Base-by-base conservation (phyloP, 2,329 filamentous ascomycete species). In the Thyridium curvatum region DNA sequence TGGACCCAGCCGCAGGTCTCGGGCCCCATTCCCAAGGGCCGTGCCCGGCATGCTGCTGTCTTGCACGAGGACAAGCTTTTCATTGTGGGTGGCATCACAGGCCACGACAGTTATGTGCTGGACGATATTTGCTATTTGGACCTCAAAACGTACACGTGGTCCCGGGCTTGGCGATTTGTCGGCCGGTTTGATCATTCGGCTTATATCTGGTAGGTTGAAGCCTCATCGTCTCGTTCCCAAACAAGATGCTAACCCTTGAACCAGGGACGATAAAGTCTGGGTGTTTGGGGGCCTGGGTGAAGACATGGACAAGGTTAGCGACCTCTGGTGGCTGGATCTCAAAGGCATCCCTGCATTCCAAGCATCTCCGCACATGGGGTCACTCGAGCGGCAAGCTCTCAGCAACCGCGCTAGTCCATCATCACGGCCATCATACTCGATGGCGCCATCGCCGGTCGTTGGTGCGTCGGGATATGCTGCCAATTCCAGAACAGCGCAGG, bases 51-150 rank as follows among this genome's bases (percentile, higher is more conserved):
- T 67, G 90, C 93, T 4, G 88, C 93, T 10, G 87, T 96, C 17
- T 77, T 98, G 26, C 85, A 97, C 57, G 90, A 98, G 54, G 91
- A 98, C 64, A 97, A 95, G 57, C 71, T 98, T 8, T 98, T 96
- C 57, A 84, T 98, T 44, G 82, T 94, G 42, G 93, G 93, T 41
- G 93, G 93, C n/a, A 87, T 97, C 51, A 94, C 89, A 5, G 91
- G 90, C 3, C 85, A 91, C 49, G 89, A 93, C 49, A 95, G 88
- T 55, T 83, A 87, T 51, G 90, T 97, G 17, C 71, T 97, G 35
- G 91, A 97, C 58, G 93, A 98, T 56, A 88, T 98, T 37, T 95
- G 89, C 66, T 98, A 94, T 55, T 76, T 98, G 35, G 93, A 98
- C 57, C 71, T 98, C 34, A 96, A 94, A 68, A 97, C 93, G 2